phyloP scores from a whole-genome alignment of 192 early-diverging fungal genomes.

The Umbelopsis sp. region DNA sequence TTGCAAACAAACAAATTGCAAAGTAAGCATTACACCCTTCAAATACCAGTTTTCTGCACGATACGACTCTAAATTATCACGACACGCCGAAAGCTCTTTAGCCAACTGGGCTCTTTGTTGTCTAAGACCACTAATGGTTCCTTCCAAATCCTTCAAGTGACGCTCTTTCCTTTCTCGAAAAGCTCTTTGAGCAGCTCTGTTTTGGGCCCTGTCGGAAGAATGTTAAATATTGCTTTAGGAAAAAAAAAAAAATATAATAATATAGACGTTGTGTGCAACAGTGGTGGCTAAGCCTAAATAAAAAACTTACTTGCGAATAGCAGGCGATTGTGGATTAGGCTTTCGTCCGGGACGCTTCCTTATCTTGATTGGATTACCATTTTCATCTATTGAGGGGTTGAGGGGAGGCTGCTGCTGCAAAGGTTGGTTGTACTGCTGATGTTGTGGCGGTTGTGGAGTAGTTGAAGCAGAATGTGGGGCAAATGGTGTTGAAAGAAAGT shows the following conservation, averaged over 20 bases:
- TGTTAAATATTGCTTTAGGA: neutral
- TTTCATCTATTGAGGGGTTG: neutral
- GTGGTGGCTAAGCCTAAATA: neutral
- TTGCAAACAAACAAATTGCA: constrained; percentile 43
- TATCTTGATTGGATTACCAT: constrained; percentile 43
- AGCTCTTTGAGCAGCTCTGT: constrained; percentile 85
- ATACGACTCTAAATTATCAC: constrained; percentile 40
- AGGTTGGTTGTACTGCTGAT: neutral
- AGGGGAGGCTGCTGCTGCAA: neutral
- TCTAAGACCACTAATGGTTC: constrained; percentile 66
- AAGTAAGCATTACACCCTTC: constrained; percentile 46
- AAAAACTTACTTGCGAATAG: constrained; percentile 45
- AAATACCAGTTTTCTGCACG: constrained; percentile 50
- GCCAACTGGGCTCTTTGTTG: constrained; percentile 54
- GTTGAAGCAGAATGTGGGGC: neutral
- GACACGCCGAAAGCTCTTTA: constrained; percentile 41
- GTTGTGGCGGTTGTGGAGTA: neutral
- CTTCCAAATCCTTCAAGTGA: constrained; percentile 76
- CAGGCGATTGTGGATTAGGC: constrained; percentile 61
- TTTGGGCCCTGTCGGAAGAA: constrained; percentile 59
- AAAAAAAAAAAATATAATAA: neutral
- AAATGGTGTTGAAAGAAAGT: neutral
- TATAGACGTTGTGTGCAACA: neutral
- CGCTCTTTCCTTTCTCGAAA: constrained; percentile 86
- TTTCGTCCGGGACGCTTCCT: constrained; percentile 61